Conservation (phyloP, 805 yeast genomes). For the Starmerella asiatica region DNA sequence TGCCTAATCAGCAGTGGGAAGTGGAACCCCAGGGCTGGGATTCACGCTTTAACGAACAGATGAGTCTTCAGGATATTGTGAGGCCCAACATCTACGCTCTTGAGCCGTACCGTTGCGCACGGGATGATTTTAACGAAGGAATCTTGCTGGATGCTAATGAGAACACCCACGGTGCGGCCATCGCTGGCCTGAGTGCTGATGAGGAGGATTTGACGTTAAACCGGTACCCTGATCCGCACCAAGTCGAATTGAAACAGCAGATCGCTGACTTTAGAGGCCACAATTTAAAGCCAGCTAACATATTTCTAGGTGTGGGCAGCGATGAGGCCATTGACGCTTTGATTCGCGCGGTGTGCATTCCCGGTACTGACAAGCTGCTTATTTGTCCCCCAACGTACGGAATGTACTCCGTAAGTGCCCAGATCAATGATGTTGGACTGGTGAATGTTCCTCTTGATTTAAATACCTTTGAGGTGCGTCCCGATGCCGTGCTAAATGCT, state of each 20-base stretch:
- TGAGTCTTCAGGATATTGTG: slow-evolving; percentile 37
- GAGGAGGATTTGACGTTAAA: slow-evolving; percentile 51
- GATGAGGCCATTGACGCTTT: slow-evolving; percentile 89
- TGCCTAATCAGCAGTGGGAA: background rate
- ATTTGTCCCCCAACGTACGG: slow-evolving; percentile 95
- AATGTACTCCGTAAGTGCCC: slow-evolving; percentile 87
- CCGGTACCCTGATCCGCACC: slow-evolving; percentile 97
- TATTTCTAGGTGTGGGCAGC: slow-evolving; percentile 92
- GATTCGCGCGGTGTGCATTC: slow-evolving; percentile 70
- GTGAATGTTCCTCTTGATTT: slow-evolving; percentile 60
- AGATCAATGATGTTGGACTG: slow-evolving; percentile 72
- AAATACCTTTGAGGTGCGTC: slow-evolving; percentile 42
- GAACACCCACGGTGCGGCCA: slow-evolving; percentile 82
- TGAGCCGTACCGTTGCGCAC: slow-evolving; percentile 90
- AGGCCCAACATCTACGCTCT: slow-evolving; percentile 74
- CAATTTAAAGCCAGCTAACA: slow-evolving; percentile 45
- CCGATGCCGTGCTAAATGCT: slow-evolving; percentile 39
- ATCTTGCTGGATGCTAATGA: slow-evolving; percentile 89
- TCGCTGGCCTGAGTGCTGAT: slow-evolving; percentile 32
- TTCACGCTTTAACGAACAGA: background rate
- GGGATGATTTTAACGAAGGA: slow-evolving; percentile 88
- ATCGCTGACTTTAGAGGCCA: slow-evolving; percentile 59
- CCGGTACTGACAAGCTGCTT: slow-evolving; percentile 69
- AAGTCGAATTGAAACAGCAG: slow-evolving; percentile 55
- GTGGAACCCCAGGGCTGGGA: background rate